A percentile compares a stretch with the other conserved stretches of the same genome.
Conservation (phyloP, 2,329 filamentous ascomycete species). For the Colletotrichum sp. region DNA sequence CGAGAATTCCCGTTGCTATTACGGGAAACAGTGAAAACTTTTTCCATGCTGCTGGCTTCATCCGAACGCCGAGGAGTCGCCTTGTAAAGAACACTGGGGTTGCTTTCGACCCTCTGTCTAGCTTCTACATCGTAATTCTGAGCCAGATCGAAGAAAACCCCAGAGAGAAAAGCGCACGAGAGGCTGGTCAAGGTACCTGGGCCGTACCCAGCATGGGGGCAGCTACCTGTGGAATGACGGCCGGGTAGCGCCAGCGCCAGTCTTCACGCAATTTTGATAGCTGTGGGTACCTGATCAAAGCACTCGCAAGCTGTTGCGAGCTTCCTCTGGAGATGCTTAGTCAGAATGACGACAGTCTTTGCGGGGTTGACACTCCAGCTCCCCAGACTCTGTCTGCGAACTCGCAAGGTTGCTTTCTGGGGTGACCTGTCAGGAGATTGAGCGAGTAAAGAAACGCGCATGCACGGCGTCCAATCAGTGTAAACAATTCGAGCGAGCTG, state of each 20-base stretch:
- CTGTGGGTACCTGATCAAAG: background rate
- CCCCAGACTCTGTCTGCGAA: background rate
- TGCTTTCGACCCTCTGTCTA: background rate
- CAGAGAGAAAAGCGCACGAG: background rate
- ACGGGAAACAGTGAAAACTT: background rate
- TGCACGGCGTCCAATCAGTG: background rate
- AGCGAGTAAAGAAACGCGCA: background rate
- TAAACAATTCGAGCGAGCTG: background rate
- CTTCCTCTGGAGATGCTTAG: slow-evolving; percentile 2
- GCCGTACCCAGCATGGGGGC: background rate
- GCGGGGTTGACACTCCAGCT: slow-evolving; percentile 7
- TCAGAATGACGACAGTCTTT: slow-evolving; percentile 22
- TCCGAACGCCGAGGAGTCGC: background rate
- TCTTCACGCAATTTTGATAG: slow-evolving; percentile 16
- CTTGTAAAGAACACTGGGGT: background rate
- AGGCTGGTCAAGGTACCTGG: background rate
- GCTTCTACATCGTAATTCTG: background rate
- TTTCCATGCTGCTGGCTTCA: background rate
- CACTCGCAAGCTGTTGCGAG: background rate
- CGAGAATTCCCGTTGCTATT: slow-evolving; percentile 4
- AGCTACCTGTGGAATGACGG: background rate
- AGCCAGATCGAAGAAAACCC: background rate
- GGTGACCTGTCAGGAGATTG: background rate
- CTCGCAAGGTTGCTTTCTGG: background rate
- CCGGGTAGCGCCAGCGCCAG: slow-evolving; percentile 10